Percentiles rank a stretch among this genome's conserved stretches.
These are phyloP conservation scores for Arabidopsis hybrid DNA, from an alignment of 441 rosid genomes.

Conservation along the genomic window DNA sequence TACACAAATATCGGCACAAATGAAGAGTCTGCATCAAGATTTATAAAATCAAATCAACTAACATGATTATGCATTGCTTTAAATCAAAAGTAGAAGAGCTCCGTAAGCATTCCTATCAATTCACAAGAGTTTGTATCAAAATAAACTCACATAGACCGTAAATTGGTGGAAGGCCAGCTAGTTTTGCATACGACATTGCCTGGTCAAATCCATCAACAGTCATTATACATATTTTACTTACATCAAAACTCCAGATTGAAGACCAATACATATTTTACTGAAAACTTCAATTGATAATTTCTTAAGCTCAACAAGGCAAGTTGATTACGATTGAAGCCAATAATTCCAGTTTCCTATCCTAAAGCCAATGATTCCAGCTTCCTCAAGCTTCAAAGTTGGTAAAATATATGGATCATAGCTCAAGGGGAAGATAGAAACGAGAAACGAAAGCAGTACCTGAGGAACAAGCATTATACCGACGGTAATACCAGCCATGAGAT, in stretches of 20 bases:
- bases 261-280: neutral
- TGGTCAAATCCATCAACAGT: conserved; percentile 52
- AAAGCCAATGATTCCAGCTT: neutral
- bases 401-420: neutral
- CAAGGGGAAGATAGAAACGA: neutral
- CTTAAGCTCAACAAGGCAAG: neutral
- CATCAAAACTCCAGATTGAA: conserved; percentile 9
- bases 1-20: conserved; percentile 37
- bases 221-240: conserved; percentile 7
- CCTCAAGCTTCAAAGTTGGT: conserved; percentile 16
- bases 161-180: conserved; percentile 91
- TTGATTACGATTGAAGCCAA: too few species aligned
- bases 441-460: conserved; percentile 58
- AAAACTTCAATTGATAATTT: neutral
- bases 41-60: neutral
- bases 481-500: conserved; percentile 92
- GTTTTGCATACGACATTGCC: conserved; percentile 98
- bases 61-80: neutral
- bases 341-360: too few species aligned
- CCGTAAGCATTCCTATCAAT: neutral
- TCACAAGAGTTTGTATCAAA: neutral
- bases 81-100: neutral
- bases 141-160: conserved; percentile 87
- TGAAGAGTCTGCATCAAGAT: conserved; percentile 17
- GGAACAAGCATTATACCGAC: conserved; percentile 97